Evolutionary conservation across 768 basidiomycete genomes (phyloP).

Genomic region (Gautieria morchelliformis): DNA sequence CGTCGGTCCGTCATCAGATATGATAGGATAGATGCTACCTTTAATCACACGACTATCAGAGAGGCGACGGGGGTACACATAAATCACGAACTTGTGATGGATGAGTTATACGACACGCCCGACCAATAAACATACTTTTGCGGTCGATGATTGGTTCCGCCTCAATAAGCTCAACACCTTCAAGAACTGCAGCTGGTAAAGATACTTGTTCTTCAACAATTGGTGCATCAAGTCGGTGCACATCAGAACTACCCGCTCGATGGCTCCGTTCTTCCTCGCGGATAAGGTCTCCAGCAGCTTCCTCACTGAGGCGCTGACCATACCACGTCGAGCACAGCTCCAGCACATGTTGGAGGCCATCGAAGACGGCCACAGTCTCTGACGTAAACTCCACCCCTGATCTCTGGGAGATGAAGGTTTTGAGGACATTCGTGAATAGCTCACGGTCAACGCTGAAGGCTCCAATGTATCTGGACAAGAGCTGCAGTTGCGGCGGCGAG

Average conservation of each 20-base stretch:
- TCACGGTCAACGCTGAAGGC: conserved; percentile 63
- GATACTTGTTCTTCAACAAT: background rate
- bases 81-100: conserved; percentile 53
- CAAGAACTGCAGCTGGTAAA: conserved; percentile 30
- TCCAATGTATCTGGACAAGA: conserved; percentile 77
- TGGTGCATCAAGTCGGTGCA: background rate
- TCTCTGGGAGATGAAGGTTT: conserved; percentile 69
- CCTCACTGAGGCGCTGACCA: conserved; percentile 47
- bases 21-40: conserved; percentile 63
- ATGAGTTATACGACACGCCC: conserved; percentile 71
- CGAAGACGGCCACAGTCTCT: conserved; percentile 75
- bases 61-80: conserved; percentile 13
- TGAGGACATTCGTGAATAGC: conserved; percentile 68
- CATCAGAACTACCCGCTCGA: background rate
- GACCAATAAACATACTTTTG: conserved; percentile 78
- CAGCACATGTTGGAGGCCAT: conserved; percentile 69
- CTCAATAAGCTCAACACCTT: conserved; percentile 55
- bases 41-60: background rate
- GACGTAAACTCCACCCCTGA: conserved; percentile 65
- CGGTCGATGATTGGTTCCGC: conserved; percentile 80
- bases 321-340: conserved; percentile 67
- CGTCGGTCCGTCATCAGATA: conserved; percentile 62
- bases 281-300: conserved; percentile 43
- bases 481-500: conserved; percentile 72
- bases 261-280: conserved; percentile 37